Conservation (phyloP, 192 early-diverging fungal species). For the Linnemannia zychae region DNA sequence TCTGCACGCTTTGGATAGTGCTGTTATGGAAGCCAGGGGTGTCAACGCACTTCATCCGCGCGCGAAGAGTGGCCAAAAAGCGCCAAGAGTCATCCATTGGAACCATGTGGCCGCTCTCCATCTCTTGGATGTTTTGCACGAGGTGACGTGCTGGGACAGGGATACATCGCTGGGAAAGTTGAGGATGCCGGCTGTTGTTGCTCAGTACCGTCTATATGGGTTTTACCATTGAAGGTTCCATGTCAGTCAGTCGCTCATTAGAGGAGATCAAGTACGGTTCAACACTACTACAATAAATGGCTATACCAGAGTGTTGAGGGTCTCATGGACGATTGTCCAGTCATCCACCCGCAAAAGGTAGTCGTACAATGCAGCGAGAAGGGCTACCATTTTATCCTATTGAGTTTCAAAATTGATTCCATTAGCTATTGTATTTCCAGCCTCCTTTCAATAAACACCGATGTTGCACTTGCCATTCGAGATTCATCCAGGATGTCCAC, state of each 20-base stretch:
- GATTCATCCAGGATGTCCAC: slow-evolving; percentile 7
- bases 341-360: slow-evolving; percentile 15
- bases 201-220: slow-evolving; percentile 8
- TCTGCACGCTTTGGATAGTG: slow-evolving; percentile 10
- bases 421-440: background rate
- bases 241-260: background rate
- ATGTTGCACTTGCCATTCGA: slow-evolving; percentile 8
- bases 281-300: background rate
- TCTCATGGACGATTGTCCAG: slow-evolving; percentile 18
- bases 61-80: slow-evolving; percentile 10
- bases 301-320: slow-evolving; percentile 34
- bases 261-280: background rate
- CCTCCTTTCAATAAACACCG: background rate
- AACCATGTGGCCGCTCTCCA: background rate
- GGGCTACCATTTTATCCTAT: slow-evolving; percentile 1
- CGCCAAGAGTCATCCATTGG: background rate
- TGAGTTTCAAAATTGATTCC: too few relatives aligned
- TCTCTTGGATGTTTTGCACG: background rate
- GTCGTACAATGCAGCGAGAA: slow-evolving; percentile 3
- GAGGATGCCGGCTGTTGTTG: background rate
- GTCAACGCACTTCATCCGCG: background rate
- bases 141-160: slow-evolving; percentile 5
- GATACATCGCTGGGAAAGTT: background rate
- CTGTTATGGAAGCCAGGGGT: background rate
- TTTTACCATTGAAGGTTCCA: background rate